Percentiles rank a stretch among this genome's conserved stretches.
Evolutionary conservation across 768 basidiomycete species (phyloP).

Genomic region (Hygrocybe punicea): DNA sequence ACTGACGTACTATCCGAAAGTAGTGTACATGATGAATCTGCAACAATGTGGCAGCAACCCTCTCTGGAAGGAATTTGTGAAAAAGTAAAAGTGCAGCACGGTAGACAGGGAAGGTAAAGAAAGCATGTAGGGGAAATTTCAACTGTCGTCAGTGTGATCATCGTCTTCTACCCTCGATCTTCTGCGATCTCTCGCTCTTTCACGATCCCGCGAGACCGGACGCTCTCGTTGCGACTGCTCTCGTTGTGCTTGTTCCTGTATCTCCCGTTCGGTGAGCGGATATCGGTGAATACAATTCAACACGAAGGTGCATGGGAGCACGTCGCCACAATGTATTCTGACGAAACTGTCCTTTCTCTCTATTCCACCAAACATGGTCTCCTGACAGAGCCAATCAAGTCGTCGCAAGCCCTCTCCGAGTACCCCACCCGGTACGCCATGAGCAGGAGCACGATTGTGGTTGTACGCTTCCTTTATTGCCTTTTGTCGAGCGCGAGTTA

Average conservation of each 20-base stretch:
- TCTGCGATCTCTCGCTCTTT: neutral
- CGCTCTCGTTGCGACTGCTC: neutral
- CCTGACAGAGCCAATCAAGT: slow-evolving; percentile 60
- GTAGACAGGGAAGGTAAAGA: no score
- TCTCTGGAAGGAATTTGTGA: no score
- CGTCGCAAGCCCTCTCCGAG: slow-evolving; percentile 61
- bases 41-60: no score
- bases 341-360: slow-evolving; percentile 44
- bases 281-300: slow-evolving; percentile 46
- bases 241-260: slow-evolving; percentile 5
- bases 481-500: slow-evolving; percentile 36
- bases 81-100: no score
- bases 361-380: slow-evolving; percentile 65
- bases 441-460: slow-evolving; percentile 61
- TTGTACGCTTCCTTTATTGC: slow-evolving; percentile 52
- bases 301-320: slow-evolving; percentile 58
- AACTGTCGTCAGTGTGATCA: neutral
- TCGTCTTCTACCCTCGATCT: neutral
- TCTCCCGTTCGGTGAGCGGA: slow-evolving; percentile 6
- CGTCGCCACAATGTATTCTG: slow-evolving; percentile 43
- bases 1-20: no score
- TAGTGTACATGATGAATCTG: no score
- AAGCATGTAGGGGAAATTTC: slow-evolving; percentile 25
- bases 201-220: neutral
- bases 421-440: slow-evolving; percentile 65